Evolutionary conservation across 768 basidiomycete genomes (phyloP).

Genomic region (Nidularia pulvinata): DNA sequence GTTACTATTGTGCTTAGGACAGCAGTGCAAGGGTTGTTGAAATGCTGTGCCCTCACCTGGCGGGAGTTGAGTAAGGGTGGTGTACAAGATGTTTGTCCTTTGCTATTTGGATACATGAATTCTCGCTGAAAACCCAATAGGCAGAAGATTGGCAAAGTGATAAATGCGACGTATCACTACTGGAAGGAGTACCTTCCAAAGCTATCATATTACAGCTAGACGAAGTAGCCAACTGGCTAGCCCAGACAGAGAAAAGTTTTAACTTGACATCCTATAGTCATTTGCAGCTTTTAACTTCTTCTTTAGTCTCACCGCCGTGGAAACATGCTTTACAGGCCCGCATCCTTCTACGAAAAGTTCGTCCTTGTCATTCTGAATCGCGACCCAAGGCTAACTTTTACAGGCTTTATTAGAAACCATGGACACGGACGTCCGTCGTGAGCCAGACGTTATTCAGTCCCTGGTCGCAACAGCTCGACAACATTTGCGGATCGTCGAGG

Average conservation of each 20-base stretch:
- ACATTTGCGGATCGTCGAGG: constrained; percentile 37
- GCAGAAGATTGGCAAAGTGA: constrained; percentile 91
- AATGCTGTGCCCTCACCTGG: constrained; percentile 84
- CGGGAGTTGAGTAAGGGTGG: constrained; percentile 76
- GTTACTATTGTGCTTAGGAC: constrained; percentile 70
- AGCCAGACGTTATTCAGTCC: constrained; percentile 29
- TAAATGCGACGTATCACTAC: constrained; percentile 78
- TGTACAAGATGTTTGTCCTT: constrained; percentile 69
- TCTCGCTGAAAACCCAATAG: constrained; percentile 33
- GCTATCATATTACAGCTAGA: constrained; percentile 56
- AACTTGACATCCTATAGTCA: too few species aligned
- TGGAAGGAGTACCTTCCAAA: constrained; percentile 60
- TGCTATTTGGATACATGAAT: constrained; percentile 7
- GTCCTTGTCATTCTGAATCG: constrained; percentile 2
- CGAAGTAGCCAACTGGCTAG: constrained; percentile 62
- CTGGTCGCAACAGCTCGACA: constrained; percentile 38
- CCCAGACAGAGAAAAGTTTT: constrained; percentile 39
- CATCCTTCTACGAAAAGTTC: constrained; percentile 59
- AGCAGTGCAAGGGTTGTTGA: constrained; percentile 66
- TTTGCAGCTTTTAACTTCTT: too few species aligned
- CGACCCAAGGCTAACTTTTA: neutral
- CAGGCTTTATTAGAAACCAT: constrained; percentile 54
- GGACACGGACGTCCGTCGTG: constrained; percentile 33
- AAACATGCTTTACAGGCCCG: constrained; percentile 49
- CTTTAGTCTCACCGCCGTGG: constrained; percentile 48